Base-by-base conservation (phyloP, 176 grass and related monocot genomes). In the Carex parvula region DNA sequence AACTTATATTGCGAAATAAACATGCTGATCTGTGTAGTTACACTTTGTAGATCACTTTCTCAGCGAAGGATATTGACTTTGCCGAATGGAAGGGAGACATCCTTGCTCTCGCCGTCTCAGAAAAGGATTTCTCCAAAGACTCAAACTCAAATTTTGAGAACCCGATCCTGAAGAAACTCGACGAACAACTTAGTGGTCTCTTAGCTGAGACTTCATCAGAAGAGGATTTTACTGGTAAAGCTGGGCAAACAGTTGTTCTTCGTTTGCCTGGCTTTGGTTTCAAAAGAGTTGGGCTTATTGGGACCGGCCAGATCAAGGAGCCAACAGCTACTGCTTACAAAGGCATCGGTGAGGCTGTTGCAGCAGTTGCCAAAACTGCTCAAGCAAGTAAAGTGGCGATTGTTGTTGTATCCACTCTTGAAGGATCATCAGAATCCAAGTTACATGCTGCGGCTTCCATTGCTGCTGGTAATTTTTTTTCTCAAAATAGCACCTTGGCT, bases 221-320 rank as follows among this genome's bases (percentile, higher is more conserved):
- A 85, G 96, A 98, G 79, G 96, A 98, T 82, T 98, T 98, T 65
- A 90, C 86, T 8, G 96, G 93, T 20, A 98, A 98, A 83, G 50
- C 89, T 14, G 93, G 93, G 16, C 96, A 98, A 64, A 90, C 89
- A 5, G 84, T 88, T 41, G 89, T 98, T 1, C 96, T 98, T 60
- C 91, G 96, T 24, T 86, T 98, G 26, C 83, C 89, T 0, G 91
- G 96, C 5, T 91, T 92, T 67, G 89, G 93, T 12, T 95, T 95
- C 81, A 98, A 98, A 88, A 95, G 96, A 73, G 75, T 98, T 26
- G 77, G 89, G 29, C 88, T 98, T 75, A 69, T 98, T 78, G 96
- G 96, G 3, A 87, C 91, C 17, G 96, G 96, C 20, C 91, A 90
- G 73, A 81, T 57, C 72, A 64, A 91, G 42, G 88, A 91, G 2